A percentile compares a stretch with the other conserved stretches of the same genome.
These are phyloP conservation scores for Solanum rostratum DNA, from an alignment of 257 asterid species.

Conservation along the genomic window DNA sequence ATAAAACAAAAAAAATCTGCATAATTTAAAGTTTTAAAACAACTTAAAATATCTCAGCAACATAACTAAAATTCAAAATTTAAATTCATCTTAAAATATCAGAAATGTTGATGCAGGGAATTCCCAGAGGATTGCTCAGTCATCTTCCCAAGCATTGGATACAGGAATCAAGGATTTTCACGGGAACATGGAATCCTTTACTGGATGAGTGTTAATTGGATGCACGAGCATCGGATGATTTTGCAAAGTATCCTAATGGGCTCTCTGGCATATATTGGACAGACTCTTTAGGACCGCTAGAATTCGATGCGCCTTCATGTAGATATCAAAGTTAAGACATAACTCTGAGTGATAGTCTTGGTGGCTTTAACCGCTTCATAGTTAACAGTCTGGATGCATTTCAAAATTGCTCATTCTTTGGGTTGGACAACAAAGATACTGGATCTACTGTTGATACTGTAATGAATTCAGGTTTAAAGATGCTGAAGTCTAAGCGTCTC, in stretches of 20 bases:
- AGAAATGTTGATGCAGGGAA: slow-evolving; percentile 18
- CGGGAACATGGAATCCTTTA: slow-evolving; percentile 22
- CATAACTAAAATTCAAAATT: too few relatives aligned
- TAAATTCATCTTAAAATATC: too few relatives aligned
- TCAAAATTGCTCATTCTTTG: slow-evolving; percentile 78
- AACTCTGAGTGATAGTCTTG: slow-evolving; percentile 77
- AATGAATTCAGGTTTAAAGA: slow-evolving; percentile 31
- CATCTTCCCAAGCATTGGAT: slow-evolving; percentile 25
- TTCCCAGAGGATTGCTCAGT: slow-evolving; percentile 9
- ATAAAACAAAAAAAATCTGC: too few relatives aligned
- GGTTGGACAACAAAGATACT: slow-evolving; percentile 60
- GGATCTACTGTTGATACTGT: slow-evolving; percentile 39
- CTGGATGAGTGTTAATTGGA: slow-evolving; percentile 24
- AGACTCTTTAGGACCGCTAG: slow-evolving; percentile 71
- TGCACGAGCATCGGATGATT: slow-evolving; percentile 22
- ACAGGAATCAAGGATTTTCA: slow-evolving; percentile 32
- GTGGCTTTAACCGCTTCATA: slow-evolving; percentile 76
- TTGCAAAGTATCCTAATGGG: slow-evolving; percentile 26
- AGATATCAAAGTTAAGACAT: too few relatives aligned
- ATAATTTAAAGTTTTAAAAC: too few relatives aligned
- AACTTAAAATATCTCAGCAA: too few relatives aligned
- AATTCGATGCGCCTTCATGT: slow-evolving; percentile 73
- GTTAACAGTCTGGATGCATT: slow-evolving; percentile 85
- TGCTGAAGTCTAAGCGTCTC: slow-evolving; percentile 25
- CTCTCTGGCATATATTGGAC: too few relatives aligned